phyloP scores from a whole-genome alignment of 73 alveolate species.

The Uronychia setigera region DNA sequence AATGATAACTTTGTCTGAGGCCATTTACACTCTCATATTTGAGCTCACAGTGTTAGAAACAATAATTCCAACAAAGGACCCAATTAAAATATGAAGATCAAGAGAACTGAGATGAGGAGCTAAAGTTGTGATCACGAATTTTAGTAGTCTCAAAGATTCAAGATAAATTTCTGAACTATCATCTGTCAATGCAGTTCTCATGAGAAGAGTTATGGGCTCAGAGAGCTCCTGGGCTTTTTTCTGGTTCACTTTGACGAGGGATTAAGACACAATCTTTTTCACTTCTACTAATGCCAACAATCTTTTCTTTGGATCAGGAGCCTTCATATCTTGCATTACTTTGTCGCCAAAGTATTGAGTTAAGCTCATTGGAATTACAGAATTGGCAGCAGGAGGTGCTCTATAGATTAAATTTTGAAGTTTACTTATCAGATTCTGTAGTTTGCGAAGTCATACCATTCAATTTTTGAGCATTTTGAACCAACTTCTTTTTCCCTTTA shows the following conservation, averaged over 20 bases:
- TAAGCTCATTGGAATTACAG: slow-evolving; percentile 21
- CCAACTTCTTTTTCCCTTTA: no score
- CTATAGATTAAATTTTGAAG: slow-evolving; percentile 23
- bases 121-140: slow-evolving; percentile 33
- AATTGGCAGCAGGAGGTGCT: slow-evolving; percentile 11
- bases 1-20: slow-evolving; percentile 64
- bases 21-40: slow-evolving; percentile 57
- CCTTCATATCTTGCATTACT: slow-evolving; percentile 25
- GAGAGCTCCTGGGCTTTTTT: slow-evolving; percentile 33
- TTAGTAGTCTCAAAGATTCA: slow-evolving; percentile 46
- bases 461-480: no score
- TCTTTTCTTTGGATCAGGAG: slow-evolving; percentile 59
- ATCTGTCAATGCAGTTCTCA: slow-evolving; percentile 51
- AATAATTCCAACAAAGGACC: slow-evolving; percentile 58
- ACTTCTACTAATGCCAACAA: slow-evolving; percentile 51
- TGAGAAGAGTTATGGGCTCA: slow-evolving; percentile 54
- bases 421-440: slow-evolving; percentile 37
- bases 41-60: slow-evolving; percentile 53
- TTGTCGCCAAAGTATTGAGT: slow-evolving; percentile 16
- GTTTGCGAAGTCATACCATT: no score
- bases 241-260: slow-evolving; percentile 2
- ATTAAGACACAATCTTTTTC: slow-evolving; percentile 33
- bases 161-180: slow-evolving; percentile 55
- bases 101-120: slow-evolving; percentile 63
- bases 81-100: slow-evolving; percentile 56